Conservation (phyloP, 371 early-diverging fungal genomes). For the Choanephora cucurbitarum region DNA sequence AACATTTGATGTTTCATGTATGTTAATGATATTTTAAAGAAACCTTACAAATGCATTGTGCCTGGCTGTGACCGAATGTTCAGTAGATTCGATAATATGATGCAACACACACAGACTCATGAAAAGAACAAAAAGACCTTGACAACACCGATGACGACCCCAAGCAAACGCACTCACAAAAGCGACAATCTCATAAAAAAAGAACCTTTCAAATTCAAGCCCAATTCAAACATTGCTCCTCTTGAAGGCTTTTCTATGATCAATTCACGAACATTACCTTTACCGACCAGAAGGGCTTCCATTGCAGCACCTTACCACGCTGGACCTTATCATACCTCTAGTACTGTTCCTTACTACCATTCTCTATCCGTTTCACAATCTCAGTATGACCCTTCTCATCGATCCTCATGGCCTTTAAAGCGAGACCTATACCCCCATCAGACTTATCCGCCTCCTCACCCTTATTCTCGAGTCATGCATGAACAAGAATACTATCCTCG, state of each 20-base stretch:
- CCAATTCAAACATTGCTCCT: slow-evolving; percentile 2
- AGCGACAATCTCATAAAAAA: not conserved
- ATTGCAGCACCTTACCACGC: not conserved
- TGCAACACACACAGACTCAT: slow-evolving; percentile 35
- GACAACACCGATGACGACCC: not conserved
- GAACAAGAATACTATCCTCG: not conserved
- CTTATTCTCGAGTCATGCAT: not conserved
- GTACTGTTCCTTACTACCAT: not conserved
- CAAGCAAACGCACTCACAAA: slow-evolving; percentile 1
- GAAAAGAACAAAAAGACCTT: slow-evolving; percentile 19
- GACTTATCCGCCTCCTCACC: not conserved
- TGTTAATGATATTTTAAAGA: slow-evolving; percentile 9
- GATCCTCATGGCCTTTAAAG: slow-evolving; percentile 24
- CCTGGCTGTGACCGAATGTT: slow-evolving; percentile 25
- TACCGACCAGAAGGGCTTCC: slow-evolving; percentile 12
- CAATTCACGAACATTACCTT: slow-evolving; percentile 13
- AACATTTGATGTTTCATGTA: not conserved
- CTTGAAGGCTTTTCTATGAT: slow-evolving; percentile 16
- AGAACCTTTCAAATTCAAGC: no score
- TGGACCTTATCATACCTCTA: not conserved
- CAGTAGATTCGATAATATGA: slow-evolving; percentile 36
- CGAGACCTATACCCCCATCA: slow-evolving; percentile 6
- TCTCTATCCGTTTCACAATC: not conserved
- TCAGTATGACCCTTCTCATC: slow-evolving; percentile 11
- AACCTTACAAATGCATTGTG: slow-evolving; percentile 29